phyloP scores from a whole-genome alignment of 2,329 filamentous ascomycete genomes.

The Alternaria consortialis region DNA sequence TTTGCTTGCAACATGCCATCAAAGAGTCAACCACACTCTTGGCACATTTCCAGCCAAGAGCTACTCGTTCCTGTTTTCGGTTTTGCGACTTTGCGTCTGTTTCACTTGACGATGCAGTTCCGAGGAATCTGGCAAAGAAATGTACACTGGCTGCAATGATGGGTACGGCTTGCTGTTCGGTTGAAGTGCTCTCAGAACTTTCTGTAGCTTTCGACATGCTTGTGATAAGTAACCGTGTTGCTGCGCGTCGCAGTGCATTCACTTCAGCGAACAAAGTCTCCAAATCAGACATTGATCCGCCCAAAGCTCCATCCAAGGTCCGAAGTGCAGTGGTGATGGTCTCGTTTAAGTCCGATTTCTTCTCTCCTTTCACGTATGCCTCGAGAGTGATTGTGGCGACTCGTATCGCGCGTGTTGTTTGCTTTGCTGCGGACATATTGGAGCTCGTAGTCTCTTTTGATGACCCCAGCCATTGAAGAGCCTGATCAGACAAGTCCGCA shows the following conservation, averaged over 20 bases:
- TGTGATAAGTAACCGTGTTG: conserved; percentile 35
- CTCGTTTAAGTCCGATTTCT: conserved; percentile 25
- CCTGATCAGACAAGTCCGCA: conserved; percentile 45
- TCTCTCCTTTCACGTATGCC: conserved; percentile 29
- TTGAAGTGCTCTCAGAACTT: not conserved
- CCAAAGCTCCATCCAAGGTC: conserved; percentile 39
- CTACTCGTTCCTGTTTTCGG: conserved; percentile 35
- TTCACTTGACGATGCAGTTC: conserved; percentile 24
- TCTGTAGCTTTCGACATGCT: conserved; percentile 14
- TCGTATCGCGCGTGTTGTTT: conserved; percentile 36
- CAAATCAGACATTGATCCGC: conserved; percentile 44
- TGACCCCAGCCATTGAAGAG: conserved; percentile 43
- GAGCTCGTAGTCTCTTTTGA: conserved; percentile 22
- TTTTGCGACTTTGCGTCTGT: conserved; percentile 26
- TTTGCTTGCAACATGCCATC: conserved; percentile 43
- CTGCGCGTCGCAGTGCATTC: conserved; percentile 44
- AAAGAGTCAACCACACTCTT: conserved; percentile 51
- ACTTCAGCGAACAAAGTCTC: conserved; percentile 50
- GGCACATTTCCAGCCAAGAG: conserved; percentile 35
- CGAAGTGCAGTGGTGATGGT: conserved; percentile 36
- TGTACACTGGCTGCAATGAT: conserved; percentile 42
- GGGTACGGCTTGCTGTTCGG: conserved; percentile 29
- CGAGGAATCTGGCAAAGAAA: conserved; percentile 47
- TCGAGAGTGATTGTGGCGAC: conserved; percentile 46
- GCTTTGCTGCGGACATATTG: conserved; percentile 32